Conservation (phyloP, 768 basidiomycete species). For the Saitozyma sp. region DNA sequence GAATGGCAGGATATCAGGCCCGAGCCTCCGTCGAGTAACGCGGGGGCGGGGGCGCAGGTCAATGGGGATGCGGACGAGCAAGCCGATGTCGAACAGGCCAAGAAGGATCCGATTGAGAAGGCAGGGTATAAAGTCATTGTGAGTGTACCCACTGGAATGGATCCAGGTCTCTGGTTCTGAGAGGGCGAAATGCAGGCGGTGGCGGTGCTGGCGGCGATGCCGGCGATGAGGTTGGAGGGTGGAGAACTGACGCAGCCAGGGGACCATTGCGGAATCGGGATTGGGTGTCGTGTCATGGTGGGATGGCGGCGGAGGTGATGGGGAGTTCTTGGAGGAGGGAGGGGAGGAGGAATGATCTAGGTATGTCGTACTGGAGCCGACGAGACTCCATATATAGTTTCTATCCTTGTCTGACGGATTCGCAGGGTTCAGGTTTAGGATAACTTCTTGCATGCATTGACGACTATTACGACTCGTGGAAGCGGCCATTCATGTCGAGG, state of each 20-base stretch:
- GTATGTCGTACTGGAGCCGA: too few species aligned
- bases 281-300: slow-evolving; percentile 54
- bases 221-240: background rate
- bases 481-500: too few species aligned
- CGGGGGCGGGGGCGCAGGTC: slow-evolving; percentile 1
- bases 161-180: too few species aligned
- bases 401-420: too few species aligned
- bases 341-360: slow-evolving; percentile 5
- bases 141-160: slow-evolving; percentile 12
- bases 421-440: too few species aligned
- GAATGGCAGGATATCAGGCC: slow-evolving; percentile 52
- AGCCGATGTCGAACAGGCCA: slow-evolving; percentile 9
- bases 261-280: slow-evolving; percentile 53
- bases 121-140: slow-evolving; percentile 52
- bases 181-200: too few species aligned
- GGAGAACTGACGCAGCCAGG: slow-evolving; percentile 28
- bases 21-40: slow-evolving; percentile 23
- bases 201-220: too few species aligned
- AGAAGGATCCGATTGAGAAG: slow-evolving; percentile 45
- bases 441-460: too few species aligned
- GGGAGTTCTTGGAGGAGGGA: slow-evolving; percentile 25
- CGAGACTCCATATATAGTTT: too few species aligned
- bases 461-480: too few species aligned
- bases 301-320: slow-evolving; percentile 43
- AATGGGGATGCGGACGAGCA: slow-evolving; percentile 5